phyloP scores from a whole-genome alignment of 495 filamentous ascomycete genomes.

The Lindgomyces ingoldianus region DNA sequence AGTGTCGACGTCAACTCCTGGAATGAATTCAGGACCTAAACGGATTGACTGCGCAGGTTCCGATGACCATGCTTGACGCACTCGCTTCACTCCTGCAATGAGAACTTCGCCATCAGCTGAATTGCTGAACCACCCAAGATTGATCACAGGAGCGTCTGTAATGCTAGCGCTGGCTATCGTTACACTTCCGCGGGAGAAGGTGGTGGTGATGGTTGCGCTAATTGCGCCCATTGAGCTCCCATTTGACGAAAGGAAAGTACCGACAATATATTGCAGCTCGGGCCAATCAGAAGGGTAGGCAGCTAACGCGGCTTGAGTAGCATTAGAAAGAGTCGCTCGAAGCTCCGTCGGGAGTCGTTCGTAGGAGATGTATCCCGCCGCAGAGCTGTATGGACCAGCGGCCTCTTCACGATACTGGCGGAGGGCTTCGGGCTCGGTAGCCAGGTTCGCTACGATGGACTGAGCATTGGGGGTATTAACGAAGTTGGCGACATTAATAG shows the following conservation, averaged over 20 bases:
- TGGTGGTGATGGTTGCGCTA: constrained; percentile 8
- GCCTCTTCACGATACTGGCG: constrained; percentile 11
- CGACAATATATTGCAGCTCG: constrained; percentile 21
- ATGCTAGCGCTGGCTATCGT: constrained; percentile 27
- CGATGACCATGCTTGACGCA: constrained; percentile 5
- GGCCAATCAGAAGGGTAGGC: constrained; percentile 34
- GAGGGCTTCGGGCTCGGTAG: constrained; percentile 34
- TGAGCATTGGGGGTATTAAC: constrained; percentile 15
- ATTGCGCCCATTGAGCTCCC: constrained; percentile 6
- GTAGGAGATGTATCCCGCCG: constrained; percentile 40
- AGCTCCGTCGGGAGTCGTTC: constrained; percentile 37
- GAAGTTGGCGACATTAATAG: constrained; percentile 15
- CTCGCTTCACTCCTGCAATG: constrained; percentile 36
- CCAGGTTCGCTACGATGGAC: constrained; percentile 18
- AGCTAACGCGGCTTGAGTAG: constrained; percentile 6
- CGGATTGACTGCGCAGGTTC: constrained; percentile 8
- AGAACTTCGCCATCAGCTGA: constrained; percentile 30
- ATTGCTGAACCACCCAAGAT: constrained; percentile 35
- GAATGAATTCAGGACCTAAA: constrained; percentile 28
- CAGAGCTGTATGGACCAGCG: constrained; percentile 7
- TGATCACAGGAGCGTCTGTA: constrained; percentile 31
- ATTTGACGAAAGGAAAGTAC: constrained; percentile 1
- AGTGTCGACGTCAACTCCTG: constrained; percentile 23
- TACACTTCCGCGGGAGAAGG: constrained; percentile 34
- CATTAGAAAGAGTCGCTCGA: constrained; percentile 25